Evolutionary conservation across 371 early-diverging fungal species (phyloP).

Genomic region (Mortierella sp.): DNA sequence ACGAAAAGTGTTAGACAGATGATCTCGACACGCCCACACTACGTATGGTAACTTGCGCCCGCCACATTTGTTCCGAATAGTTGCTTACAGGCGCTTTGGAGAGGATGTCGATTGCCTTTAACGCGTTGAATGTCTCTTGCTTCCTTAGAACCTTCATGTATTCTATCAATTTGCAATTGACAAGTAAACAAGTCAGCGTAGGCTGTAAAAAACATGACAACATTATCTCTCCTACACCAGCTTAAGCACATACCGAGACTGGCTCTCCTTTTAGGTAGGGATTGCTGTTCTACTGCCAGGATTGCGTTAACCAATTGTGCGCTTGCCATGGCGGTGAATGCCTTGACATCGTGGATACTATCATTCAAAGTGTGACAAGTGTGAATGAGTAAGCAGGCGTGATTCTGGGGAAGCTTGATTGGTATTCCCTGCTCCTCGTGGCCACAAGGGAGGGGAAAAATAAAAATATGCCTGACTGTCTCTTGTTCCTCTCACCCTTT

Average conservation of each 20-base stretch:
- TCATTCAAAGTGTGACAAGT: background rate
- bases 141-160: slow-evolving; percentile 45
- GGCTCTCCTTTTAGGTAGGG: slow-evolving; percentile 29
- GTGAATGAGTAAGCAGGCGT: background rate
- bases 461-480: background rate
- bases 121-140: slow-evolving; percentile 43
- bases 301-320: slow-evolving; percentile 44
- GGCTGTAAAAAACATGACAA: no score
- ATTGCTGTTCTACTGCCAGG: slow-evolving; percentile 29
- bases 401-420: background rate
- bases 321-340: slow-evolving; percentile 53
- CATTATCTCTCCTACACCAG: no score
- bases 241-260: slow-evolving; percentile 40
- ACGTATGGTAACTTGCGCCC: background rate
- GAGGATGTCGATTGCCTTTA: slow-evolving; percentile 52
- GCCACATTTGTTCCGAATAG: background rate
- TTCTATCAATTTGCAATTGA: slow-evolving; percentile 6
- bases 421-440: background rate
- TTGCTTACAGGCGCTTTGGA: slow-evolving; percentile 48
- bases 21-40: background rate
- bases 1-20: background rate
- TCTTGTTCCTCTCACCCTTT: background rate
- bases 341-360: slow-evolving; percentile 55
- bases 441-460: background rate
- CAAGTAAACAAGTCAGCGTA: background rate